Base-by-base conservation (phyloP, 2,329 filamentous ascomycete species). In the Penicillium palitans region DNA sequence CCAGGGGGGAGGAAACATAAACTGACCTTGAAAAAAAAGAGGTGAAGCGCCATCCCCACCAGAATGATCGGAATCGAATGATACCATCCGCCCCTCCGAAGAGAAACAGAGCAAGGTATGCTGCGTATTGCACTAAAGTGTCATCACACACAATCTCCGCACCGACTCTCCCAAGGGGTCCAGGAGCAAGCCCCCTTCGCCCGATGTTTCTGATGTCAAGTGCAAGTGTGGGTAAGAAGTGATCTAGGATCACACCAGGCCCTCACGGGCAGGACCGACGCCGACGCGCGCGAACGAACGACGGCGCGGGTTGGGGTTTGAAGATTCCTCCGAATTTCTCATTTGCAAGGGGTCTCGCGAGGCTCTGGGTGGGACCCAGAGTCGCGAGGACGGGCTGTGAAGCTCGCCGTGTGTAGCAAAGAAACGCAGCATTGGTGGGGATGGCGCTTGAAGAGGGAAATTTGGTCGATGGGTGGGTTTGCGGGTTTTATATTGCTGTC, bases 301-400 rank as follows among this genome's bases (percentile, higher is more conserved):
- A 69, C 71, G 72, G 73, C 71, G 75, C 72, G 73, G 78, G 77
- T 76, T 79, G 57, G 62, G 61, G 72, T 55, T 75, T 91, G 90
- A 91, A 93, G 90, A 93, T 87, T 95, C 90, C 91, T 95, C 91
- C 90, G 90, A 95, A 93, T 95, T 95, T 95, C 90, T 91, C 90
- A 93, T 91, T 91, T 93, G 91, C 90, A 80, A 77, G 63, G 60
- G 47, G 39, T 65, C 57, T 67, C 62, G 44, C 41, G 10, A 13
- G 4, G 60, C 57, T 40, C 41, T 48, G 55, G 50, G 60, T 25
- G 5, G 15, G 46, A 53, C 56, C 60, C 61, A 57, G 58, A 35
- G 17, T 33, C 33, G 17, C 40, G 65, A 67, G 66, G 69, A 73
- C 70, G 60, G 61, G 62, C 59, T 17, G 29, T 17, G 42, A 53